Evolutionary conservation across 805 yeast species (phyloP).

Genomic region (Nakazawaea molendinolei): DNA sequence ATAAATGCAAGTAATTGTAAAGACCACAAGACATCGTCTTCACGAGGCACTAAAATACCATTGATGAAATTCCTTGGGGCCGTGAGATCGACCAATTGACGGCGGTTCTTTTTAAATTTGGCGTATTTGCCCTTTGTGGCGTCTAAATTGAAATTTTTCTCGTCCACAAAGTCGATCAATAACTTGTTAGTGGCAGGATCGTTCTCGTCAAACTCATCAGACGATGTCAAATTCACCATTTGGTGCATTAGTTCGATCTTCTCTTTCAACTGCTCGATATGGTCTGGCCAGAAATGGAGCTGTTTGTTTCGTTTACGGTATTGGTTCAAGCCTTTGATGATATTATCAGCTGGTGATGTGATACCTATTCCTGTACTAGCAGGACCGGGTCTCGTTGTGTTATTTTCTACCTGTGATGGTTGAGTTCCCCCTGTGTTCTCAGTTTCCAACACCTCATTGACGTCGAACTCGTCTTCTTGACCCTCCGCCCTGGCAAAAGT

Average conservation of each 20-base stretch:
- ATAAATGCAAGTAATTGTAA: slow-evolving; percentile 87
- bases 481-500: no score
- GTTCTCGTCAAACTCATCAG: neutral
- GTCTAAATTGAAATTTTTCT: slow-evolving; percentile 6
- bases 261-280: slow-evolving; percentile 8
- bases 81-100: slow-evolving; percentile 10
- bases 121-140: slow-evolving; percentile 9
- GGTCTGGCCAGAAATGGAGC: slow-evolving; percentile 7
- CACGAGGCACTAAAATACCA: slow-evolving; percentile 81
- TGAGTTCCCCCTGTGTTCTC: neutral
- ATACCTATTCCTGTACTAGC: neutral
- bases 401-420: neutral
- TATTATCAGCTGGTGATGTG: neutral
- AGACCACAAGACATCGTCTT: slow-evolving; percentile 93
- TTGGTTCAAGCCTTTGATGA: slow-evolving; percentile 2
- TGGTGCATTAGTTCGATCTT: slow-evolving; percentile 8
- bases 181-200: neutral
- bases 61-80: slow-evolving; percentile 48
- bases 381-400: neutral
- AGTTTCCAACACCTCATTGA: neutral
- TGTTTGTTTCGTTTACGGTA: slow-evolving; percentile 1
- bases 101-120: slow-evolving; percentile 9
- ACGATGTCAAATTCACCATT: slow-evolving; percentile 2
- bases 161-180: slow-evolving; percentile 8
- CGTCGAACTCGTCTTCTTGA: slow-evolving; percentile 1